Evolutionary conservation across 108 stramenopile genomes (phyloP).

Genomic region (Mayamaea pseudoterrestris): DNA sequence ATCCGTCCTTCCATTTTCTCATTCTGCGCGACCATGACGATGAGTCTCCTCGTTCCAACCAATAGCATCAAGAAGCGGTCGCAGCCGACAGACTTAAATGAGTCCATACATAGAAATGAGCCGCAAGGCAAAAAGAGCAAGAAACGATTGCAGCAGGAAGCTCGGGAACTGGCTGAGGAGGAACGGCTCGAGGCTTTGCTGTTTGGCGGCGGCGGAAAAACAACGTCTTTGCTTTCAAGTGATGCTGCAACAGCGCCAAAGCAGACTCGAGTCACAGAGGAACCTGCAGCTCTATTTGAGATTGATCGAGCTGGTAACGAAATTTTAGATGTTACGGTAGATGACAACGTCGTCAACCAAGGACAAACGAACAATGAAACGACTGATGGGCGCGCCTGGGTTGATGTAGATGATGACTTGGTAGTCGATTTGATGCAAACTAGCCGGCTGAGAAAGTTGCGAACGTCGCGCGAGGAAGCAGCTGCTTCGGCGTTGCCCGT

Average conservation of each 20-base stretch:
- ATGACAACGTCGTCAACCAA: background rate
- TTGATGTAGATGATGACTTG: conserved; percentile 31
- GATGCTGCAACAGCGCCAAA: background rate
- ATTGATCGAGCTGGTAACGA: conserved; percentile 32
- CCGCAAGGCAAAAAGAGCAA: too few relatives aligned
- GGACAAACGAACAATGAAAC: conserved; percentile 3
- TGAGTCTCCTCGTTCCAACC: too few relatives aligned
- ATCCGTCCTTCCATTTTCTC: too few relatives aligned
- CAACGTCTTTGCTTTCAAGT: conserved; percentile 1
- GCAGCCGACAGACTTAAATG: too few relatives aligned
- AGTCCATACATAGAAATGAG: too few relatives aligned
- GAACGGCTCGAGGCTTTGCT: conserved; percentile 23
- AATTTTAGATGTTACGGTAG: background rate
- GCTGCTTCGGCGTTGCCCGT: conserved; percentile 33
- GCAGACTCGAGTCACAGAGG: background rate
- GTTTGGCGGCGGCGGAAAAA: conserved; percentile 26
- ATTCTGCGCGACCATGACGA: too few relatives aligned
- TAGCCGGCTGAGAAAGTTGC: conserved; percentile 56
- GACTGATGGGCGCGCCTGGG: conserved; percentile 24
- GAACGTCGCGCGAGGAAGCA: conserved; percentile 31
- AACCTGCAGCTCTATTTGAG: conserved; percentile 16
- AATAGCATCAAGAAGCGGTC: too few relatives aligned
- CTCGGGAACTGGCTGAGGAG: conserved; percentile 26
- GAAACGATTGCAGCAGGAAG: conserved; percentile 13
- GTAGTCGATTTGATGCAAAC: conserved; percentile 18